Conservation (phyloP, 768 basidiomycete species). For the Panaeolus cyanescens region DNA sequence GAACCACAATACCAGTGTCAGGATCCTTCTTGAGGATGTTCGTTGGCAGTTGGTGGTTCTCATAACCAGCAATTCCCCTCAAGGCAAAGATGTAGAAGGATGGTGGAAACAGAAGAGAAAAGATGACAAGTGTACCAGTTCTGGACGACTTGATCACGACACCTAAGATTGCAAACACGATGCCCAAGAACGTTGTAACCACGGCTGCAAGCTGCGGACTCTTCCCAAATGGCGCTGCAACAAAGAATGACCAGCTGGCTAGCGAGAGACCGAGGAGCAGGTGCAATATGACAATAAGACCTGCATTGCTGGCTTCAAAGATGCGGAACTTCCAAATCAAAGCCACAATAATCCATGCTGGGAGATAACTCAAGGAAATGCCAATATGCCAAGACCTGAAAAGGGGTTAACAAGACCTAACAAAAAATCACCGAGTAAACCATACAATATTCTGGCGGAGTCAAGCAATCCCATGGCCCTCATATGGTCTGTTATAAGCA, state of each 20-base stretch:
- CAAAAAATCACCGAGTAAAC: conserved; percentile 1
- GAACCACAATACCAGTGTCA: conserved; percentile 50
- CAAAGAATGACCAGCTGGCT: conserved; percentile 72
- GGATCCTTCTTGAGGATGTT: conserved; percentile 62
- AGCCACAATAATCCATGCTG: conserved; percentile 72
- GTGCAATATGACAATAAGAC: conserved; percentile 64
- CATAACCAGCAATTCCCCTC: conserved; percentile 68
- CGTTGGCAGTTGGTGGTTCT: conserved; percentile 56
- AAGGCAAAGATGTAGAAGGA: conserved; percentile 75
- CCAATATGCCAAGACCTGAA: conserved; percentile 67
- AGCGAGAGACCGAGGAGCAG: conserved; percentile 67
- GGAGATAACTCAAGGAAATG: conserved; percentile 67
- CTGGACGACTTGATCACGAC: conserved; percentile 48
- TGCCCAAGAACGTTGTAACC: conserved; percentile 61
- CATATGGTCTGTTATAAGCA: conserved; percentile 67
- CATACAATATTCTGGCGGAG: conserved; percentile 63
- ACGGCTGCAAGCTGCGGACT: conserved; percentile 75
- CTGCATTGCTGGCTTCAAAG: conserved; percentile 61
- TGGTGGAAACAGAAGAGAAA: conserved; percentile 74
- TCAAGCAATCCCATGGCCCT: conserved; percentile 80
- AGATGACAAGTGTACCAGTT: conserved; percentile 55
- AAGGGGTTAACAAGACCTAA: conserved; percentile 16
- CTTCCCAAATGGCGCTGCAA: conserved; percentile 70
- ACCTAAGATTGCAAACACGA: conserved; percentile 69
- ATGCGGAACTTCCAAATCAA: conserved; percentile 67